Conservation (phyloP, 1,284 basidiomycete genomes). For the Cutaneotrichosporon cyanovorans region DNA sequence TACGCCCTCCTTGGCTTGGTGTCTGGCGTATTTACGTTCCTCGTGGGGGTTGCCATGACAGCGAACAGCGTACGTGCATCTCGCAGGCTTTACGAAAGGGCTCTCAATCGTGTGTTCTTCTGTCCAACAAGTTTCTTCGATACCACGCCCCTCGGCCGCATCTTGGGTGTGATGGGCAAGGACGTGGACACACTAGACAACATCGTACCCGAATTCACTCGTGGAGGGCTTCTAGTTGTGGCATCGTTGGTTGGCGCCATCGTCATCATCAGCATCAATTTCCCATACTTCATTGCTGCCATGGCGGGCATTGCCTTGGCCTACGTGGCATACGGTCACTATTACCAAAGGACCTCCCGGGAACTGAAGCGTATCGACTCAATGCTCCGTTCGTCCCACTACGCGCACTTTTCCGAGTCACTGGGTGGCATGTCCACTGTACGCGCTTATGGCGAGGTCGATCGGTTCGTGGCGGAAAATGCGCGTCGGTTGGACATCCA, state of each 20-base stretch:
- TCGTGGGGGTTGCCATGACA: slow-evolving; percentile 54
- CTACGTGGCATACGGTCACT: slow-evolving; percentile 44
- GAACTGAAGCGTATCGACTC: slow-evolving; percentile 55
- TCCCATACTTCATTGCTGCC: slow-evolving; percentile 58
- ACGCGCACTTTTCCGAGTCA: slow-evolving; percentile 74
- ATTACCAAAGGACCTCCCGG: slow-evolving; percentile 78
- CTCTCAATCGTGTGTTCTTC: slow-evolving; percentile 56
- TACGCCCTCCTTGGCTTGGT: slow-evolving; percentile 58
- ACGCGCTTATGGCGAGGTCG: slow-evolving; percentile 59
- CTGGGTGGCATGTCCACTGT: slow-evolving; percentile 67
- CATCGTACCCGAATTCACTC: slow-evolving; percentile 56
- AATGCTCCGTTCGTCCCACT: slow-evolving; percentile 62
- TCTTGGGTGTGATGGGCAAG: slow-evolving; percentile 56
- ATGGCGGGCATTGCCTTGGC: slow-evolving; percentile 28
- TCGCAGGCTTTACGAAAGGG: slow-evolving; percentile 54
- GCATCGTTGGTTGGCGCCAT: slow-evolving; percentile 51
- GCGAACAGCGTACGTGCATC: slow-evolving; percentile 56
- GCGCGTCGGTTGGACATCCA: slow-evolving; percentile 67
- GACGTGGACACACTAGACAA: slow-evolving; percentile 67
- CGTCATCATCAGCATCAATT: slow-evolving; percentile 60
- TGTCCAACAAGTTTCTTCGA: slow-evolving; percentile 66
- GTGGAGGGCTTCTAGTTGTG: slow-evolving; percentile 48
- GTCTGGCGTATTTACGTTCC: slow-evolving; percentile 57
- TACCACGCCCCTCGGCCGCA: slow-evolving; percentile 58
- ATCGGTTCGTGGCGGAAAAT: slow-evolving; percentile 60